Evolutionary conservation across 257 asterid species (phyloP), one percentile per base, ranked within the genome.

Genomic region (Ballota nigra): DNA sequence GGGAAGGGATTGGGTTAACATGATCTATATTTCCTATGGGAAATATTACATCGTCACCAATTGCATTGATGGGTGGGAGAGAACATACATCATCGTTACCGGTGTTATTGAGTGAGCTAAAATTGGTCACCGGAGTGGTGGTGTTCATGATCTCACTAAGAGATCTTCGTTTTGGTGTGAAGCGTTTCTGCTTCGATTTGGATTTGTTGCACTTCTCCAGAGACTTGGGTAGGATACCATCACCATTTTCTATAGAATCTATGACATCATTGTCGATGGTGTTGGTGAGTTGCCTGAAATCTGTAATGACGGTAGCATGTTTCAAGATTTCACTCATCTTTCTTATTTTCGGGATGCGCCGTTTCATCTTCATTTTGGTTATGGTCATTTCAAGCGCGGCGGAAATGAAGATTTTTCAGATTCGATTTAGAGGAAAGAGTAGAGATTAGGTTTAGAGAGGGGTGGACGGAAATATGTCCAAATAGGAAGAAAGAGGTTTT

Each of bases 21-120:
- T 57, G 76, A 66, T 82, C 87, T 22, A 75, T 79, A 20, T 78
- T 80, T 74, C 68, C 63, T 47, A 75, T 73, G 12, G 81, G 59
- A 65, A 80, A 78, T 18, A 73, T 67, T 18, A 56, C 80, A 26
- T n/a, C n/a, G n/a, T 79, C 86, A 6, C 72, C 47, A 23, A 68
- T 18, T 6, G 9, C n/a, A 38, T 71, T 18, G 29, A 8, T 16
- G 23, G 71, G 36, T 33, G 57, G 52, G 74, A 5, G 13, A 51
- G 75, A 56, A 82, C 73, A 43, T 43, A 43, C 51, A 43, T 3
- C 51, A 13, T 43, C 51, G 13, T 43, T 18, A 3, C 7, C 7
- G 12, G 6, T 12, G 51, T 1, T 43, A 4, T 43, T n/a, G n/a
- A n/a, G 19, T 45, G 20, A 8, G 20, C 53, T 15, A 45, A 45